These are phyloP conservation scores for Fraxinus quadrangulata DNA, from an alignment of 257 asterid species.

Conservation along the genomic window DNA sequence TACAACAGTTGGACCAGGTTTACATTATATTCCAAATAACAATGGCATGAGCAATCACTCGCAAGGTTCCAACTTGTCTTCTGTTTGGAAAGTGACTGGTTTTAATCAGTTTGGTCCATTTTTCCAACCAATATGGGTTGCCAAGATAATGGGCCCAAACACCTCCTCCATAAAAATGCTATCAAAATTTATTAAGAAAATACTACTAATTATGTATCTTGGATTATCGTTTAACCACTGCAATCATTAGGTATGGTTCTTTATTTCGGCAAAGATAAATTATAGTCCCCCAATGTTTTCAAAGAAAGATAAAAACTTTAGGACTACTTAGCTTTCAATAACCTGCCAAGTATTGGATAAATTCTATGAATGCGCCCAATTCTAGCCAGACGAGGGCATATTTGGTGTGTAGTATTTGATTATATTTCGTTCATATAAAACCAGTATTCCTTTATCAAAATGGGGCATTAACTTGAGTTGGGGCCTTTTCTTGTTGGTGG, in stretches of 20 bases:
- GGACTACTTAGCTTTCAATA: background rate
- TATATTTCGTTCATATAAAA: too few species aligned
- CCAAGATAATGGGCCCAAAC: slow-evolving; percentile 44
- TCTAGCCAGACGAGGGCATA: background rate
- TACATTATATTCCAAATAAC: slow-evolving; percentile 14
- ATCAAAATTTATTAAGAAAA: too few species aligned
- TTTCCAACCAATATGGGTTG: slow-evolving; percentile 35
- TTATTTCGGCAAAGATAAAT: slow-evolving; percentile 25
- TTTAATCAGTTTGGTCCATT: slow-evolving; percentile 36
- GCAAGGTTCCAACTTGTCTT: background rate
- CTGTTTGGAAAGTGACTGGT: slow-evolving; percentile 15
- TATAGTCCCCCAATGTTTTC: background rate
- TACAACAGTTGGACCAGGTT: slow-evolving; percentile 7
- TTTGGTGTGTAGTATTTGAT: too few species aligned
- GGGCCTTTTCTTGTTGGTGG: background rate
- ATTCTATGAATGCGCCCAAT: background rate
- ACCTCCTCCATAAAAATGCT: slow-evolving; percentile 33
- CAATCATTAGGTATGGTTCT: slow-evolving; percentile 25
- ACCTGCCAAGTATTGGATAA: background rate
- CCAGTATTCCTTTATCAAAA: too few species aligned
- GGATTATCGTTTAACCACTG: slow-evolving; percentile 6
- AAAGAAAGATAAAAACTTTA: background rate
- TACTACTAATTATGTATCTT: background rate
- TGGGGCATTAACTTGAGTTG: too few species aligned
- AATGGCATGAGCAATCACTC: background rate